A percentile compares a stretch with the other conserved stretches of the same genome.
phyloP scores from a whole-genome alignment of 164 flowering plant genomes.

The Vitis rotundifolia region DNA sequence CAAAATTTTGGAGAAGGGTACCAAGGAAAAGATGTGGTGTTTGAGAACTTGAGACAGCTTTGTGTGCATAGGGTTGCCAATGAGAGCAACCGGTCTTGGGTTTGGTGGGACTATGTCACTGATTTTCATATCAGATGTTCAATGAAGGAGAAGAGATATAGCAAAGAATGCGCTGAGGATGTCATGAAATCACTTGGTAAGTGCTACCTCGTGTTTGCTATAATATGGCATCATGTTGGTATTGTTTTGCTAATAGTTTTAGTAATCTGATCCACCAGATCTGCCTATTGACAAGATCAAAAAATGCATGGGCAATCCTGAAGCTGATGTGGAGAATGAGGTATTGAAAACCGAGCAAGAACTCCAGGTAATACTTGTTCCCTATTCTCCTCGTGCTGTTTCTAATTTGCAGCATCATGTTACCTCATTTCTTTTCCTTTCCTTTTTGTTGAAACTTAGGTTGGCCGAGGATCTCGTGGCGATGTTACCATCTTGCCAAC shows the following conservation, averaged over 20 bases:
- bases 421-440: conserved; percentile 2
- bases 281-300: conserved; percentile 66
- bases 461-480: conserved; percentile 86
- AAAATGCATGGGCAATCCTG: conserved; percentile 88
- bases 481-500: conserved; percentile 97
- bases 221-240: background rate
- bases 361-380: conserved; percentile 49
- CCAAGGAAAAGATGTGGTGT: conserved; percentile 83
- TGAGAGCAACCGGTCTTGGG: conserved; percentile 72
- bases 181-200: conserved; percentile 76
- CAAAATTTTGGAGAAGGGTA: conserved; percentile 75
- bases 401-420: background rate
- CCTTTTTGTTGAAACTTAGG: conserved; percentile 31
- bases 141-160: conserved; percentile 79
- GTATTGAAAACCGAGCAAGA: conserved; percentile 79
- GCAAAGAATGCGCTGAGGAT: conserved; percentile 76
- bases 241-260: conserved; percentile 1
- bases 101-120: conserved; percentile 96
- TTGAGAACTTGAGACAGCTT: conserved; percentile 87
- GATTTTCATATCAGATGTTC: conserved; percentile 93
- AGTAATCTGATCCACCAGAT: conserved; percentile 30
- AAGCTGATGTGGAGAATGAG: conserved; percentile 74
- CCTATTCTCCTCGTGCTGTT: background rate
- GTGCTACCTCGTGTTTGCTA: background rate
- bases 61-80: conserved; percentile 87